phyloP scores from a whole-genome alignment of 2,329 filamentous ascomycete genomes.

The Aspergillus carbonarius region DNA sequence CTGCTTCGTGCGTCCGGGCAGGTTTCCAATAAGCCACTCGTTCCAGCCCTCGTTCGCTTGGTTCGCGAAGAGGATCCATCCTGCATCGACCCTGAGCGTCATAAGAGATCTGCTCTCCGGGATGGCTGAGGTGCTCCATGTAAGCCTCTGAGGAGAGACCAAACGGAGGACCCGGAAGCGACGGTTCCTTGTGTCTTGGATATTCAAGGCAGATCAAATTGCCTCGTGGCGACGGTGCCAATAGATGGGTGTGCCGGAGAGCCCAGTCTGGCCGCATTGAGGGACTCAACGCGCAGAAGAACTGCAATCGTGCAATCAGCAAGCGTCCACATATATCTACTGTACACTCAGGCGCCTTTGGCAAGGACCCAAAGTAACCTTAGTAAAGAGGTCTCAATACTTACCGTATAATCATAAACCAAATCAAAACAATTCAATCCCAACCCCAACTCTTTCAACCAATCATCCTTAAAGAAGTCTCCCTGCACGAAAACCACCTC shows the following conservation, averaged over 20 bases:
- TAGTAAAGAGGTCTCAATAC: constrained; percentile 17
- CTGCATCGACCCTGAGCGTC: constrained; percentile 49
- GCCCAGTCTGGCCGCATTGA: constrained; percentile 59
- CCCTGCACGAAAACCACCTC: constrained; percentile 57
- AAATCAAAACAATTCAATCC: constrained; percentile 14
- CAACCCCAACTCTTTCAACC: constrained; percentile 6
- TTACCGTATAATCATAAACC: constrained; percentile 51
- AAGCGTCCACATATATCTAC: not conserved
- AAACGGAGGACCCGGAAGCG: not conserved
- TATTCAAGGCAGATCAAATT: constrained; percentile 65
- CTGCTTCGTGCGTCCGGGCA: constrained; percentile 55
- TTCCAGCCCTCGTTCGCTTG: constrained; percentile 40
- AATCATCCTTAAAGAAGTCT: constrained; percentile 43
- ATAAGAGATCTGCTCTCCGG: not conserved
- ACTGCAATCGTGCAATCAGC: constrained; percentile 42
- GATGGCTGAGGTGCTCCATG: not conserved
- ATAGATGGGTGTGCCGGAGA: constrained; percentile 46
- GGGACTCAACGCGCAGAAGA: constrained; percentile 60
- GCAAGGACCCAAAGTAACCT: not conserved
- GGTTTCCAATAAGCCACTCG: constrained; percentile 58
- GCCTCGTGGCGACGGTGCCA: constrained; percentile 35
- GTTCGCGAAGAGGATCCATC: constrained; percentile 48
- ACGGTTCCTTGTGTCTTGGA: not conserved
- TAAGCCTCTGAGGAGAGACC: not conserved
- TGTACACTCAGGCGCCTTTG: not conserved